These are phyloP conservation scores for Lentinula detonsa DNA, from an alignment of 768 basidiomycete genomes.

Conservation along the genomic window DNA sequence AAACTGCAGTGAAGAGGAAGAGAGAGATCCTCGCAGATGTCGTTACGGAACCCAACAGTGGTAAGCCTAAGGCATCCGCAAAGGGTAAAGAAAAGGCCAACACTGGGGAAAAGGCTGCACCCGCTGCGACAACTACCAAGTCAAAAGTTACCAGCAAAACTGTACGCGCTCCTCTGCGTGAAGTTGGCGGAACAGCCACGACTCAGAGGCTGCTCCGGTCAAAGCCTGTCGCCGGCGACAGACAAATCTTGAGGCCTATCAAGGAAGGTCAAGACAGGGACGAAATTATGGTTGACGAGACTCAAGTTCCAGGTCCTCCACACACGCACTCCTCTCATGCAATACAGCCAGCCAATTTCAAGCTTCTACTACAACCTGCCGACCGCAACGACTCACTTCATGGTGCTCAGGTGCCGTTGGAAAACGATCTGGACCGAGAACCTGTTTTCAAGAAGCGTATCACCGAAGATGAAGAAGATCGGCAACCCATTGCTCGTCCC, in stretches of 20 bases:
- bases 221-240: conserved; percentile 7
- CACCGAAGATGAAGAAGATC: conserved; percentile 28
- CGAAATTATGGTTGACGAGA: conserved; percentile 16
- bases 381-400: conserved; percentile 11
- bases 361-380: background rate
- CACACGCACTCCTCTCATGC: conserved; percentile 7
- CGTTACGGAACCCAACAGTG: conserved; percentile 43
- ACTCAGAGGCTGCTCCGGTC: conserved; percentile 27
- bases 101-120: conserved; percentile 58
- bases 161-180: conserved; percentile 50
- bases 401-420: conserved; percentile 15
- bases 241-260: background rate
- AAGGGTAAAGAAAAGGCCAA: conserved; percentile 60
- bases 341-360: background rate
- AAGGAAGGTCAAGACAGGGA: conserved; percentile 9
- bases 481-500: conserved; percentile 33
- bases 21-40: conserved; percentile 79
- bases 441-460: conserved; percentile 71
- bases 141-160: conserved; percentile 27
- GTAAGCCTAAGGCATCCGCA: conserved; percentile 24
- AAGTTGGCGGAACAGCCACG: conserved; percentile 32
- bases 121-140: conserved; percentile 27
- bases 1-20: conserved; percentile 65
- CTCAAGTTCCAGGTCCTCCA: background rate
- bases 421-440: conserved; percentile 37